Evolutionary conservation across 2,329 filamentous ascomycete genomes (phyloP), one percentile per base, ranked within the genome.

Genomic region (Ampelomyces quisqualis): DNA sequence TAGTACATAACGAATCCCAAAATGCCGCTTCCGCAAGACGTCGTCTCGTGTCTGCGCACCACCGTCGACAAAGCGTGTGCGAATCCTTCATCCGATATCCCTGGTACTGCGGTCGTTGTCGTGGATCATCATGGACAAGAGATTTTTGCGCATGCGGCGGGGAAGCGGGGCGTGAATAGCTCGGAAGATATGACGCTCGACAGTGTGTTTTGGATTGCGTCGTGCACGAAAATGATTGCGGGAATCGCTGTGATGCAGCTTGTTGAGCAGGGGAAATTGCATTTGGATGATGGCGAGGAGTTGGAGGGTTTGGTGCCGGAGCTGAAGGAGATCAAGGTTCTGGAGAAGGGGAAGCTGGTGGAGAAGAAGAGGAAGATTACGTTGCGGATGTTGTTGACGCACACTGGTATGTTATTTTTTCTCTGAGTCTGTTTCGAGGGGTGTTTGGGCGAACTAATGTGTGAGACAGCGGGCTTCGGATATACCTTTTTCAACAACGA

Each of bases 101-200:
- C 70, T 2, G 71, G 71, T n/a, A 41, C 69, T 1, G 69, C 70
- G 19, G 65, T 73, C 35, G 67, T 69, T 5, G 68, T 71, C 5
- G 62, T 73, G 7, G 67, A 67, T 41, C 70, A 65, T 51, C 58
- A 70, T 59, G 70, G 71, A 31, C 58, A 71, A 13, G 57, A 72
- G 21, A 56, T 75, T 4, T 67, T 64, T 34, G 63, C 70, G n/a
- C 57, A 63, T 29, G 62, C 70, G 3, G 69, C 70, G 7, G 71
- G 72, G 8, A 68, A 70, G 34, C 59, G 57, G 20, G 70, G 70
- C 2, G 44, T 64, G 3, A 55, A 55, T 13, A 59, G 57, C 7
- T 49, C 65, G 0, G 75, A 80, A 33, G 65, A 73, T 3, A 81
- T 85, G 77, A 76, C 73, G 0, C 62, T 80, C 0, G 81, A 86